Base-by-base conservation (phyloP, 78 protist species). In the Tieghemostelium lacteum region DNA sequence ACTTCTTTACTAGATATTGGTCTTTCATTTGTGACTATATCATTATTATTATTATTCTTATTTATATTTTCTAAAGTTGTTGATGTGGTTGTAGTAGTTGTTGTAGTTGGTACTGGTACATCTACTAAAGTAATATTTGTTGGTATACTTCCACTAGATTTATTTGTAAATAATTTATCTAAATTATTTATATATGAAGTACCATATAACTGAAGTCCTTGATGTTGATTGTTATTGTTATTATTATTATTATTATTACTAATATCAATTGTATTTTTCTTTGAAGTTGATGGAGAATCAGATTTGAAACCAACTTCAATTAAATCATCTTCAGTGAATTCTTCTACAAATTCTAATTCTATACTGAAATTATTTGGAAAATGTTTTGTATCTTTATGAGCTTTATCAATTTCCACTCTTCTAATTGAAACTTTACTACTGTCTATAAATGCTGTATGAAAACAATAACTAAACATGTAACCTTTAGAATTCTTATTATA, bases 381-480 rank as follows among this genome's bases (percentile, higher is more conserved):
- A 69, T 83, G 91, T 33, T 88, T 91, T 39, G 69, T 40, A 86
- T 95, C 97, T 63, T 92, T 92, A 74, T 86, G 75, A 52, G 92
- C 88, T 74, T 94, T 95, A 70, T 95, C 97, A 33, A 95, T 61
- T 45, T 89, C 97, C 17, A 60, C 29, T 66, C 91, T 78, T 37
- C 64, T 12, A n/a, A 92, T 66, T 12, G 39, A 71, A 16, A 92
- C 24, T 33, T 4, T 28, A 12, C 49, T 6, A 17, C 86, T 77
- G 8, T 75, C 57, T 2, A 94, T 45, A 42, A 96, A 94, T 33
- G 87, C 95, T 7, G 97, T 96, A 73, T 96, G 92, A 87, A 96
- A 87, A 94, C 97, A 96, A 55, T 94, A 91, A 37, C 77, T 71
- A 85, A 92, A 92, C 87, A 96, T 77, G 65, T 92, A 65, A 34